A percentile compares a stretch with the other conserved stretches of the same genome.
phyloP scores from a whole-genome alignment of 805 yeast species.

The Dipodascopsis uninucleata region DNA sequence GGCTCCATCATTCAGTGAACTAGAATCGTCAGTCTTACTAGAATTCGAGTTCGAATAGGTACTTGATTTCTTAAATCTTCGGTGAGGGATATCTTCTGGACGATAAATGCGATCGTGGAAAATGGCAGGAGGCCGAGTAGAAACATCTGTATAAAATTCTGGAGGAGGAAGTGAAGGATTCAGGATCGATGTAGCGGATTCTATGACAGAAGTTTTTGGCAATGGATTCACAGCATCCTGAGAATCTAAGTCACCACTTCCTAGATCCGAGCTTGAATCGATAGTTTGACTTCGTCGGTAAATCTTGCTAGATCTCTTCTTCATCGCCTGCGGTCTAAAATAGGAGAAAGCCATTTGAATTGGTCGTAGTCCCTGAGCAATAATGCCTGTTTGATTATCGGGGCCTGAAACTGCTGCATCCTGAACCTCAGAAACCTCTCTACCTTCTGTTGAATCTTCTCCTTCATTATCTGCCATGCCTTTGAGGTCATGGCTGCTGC shows the following conservation, averaged over 20 bases:
- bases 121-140: conserved; percentile 58
- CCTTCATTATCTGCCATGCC: conserved; percentile 5
- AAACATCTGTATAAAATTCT: conserved; percentile 66
- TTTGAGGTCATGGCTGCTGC: not conserved
- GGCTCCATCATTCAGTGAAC: not conserved
- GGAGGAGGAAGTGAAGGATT: conserved; percentile 76
- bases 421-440: conserved; percentile 3
- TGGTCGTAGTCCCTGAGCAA: conserved; percentile 16
- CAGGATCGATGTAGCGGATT: conserved; percentile 72
- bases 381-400: not conserved
- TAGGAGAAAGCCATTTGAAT: conserved; percentile 31
- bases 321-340: conserved; percentile 34
- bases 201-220: conserved; percentile 72
- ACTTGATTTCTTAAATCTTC: not conserved
- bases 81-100: conserved; percentile 58
- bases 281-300: conserved; percentile 32
- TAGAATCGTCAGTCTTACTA: not conserved
- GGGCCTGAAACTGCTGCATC: not conserved
- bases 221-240: conserved; percentile 29
- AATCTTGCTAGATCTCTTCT: conserved; percentile 31
- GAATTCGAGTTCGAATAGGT: too few species aligned
- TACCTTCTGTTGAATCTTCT: conserved; percentile 2
- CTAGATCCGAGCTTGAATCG: conserved; percentile 9
- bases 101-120: conserved; percentile 77
- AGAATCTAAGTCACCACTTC: conserved; percentile 17